Base-by-base conservation (phyloP, 2,329 filamentous ascomycete species). In the Elsinoe necatrix region DNA sequence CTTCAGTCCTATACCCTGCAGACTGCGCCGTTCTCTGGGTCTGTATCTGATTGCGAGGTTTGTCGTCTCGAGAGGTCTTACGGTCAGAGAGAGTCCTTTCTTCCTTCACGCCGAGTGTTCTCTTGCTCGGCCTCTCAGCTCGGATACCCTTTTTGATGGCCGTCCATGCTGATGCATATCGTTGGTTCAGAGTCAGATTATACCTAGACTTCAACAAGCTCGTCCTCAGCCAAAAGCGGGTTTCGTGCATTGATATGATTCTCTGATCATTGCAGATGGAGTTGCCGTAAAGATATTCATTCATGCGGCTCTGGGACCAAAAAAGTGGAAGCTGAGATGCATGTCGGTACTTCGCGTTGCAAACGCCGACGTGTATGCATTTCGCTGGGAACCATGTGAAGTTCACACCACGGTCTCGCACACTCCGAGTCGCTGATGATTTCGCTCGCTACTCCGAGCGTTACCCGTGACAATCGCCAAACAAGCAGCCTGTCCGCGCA, bases 91-190 rank as follows among this genome's bases (percentile, higher is more conserved):
- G 5, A 6, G 12, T 37, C 4, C 4, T 12, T 4, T 12, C 14
- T 4, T 11, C 34, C 34, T 37, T 37, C 5, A 4, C 34, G 34
- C 9, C 34, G 9, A n/a, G 14, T 37, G 9, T 37, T 14, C 34
- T 6, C 9, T 14, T 11, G 9, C 34, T 11, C 5, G 41, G 39
- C 16, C 20, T 21, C 18, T 37, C 35, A 41, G 68, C 73, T 65
- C 83, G 80, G 56, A 89, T 75, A 12, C 86, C 86, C 45, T 79
- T 76, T 61, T 83, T 80, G 64, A 90, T 89, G 11, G 41, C 41
- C 6, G 20, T 45, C 41, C 20, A 20, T 18, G 41, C 16, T 12
- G 41, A 45, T 12, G 41, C 41, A 7, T 14, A 25, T 21, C 41
- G 41, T 3, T 11, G 3, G 12, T 23, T 12, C 5, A 12, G 9